phyloP scores from a whole-genome alignment of 805 yeast species.

The Wilhelminamyces savonicus region DNA sequence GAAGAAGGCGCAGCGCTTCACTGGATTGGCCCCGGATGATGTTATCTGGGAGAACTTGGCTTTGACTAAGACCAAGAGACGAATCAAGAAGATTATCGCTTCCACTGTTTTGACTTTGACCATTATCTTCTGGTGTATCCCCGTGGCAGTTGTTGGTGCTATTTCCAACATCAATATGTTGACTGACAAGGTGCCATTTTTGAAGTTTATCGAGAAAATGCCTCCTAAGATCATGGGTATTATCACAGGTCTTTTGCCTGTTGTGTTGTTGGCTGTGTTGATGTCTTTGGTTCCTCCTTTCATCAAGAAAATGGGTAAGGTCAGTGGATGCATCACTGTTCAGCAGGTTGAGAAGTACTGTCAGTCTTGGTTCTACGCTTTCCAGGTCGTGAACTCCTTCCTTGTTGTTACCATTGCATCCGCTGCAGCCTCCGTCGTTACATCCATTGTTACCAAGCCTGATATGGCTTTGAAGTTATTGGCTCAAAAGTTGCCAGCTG shows the following conservation, averaged over 20 bases:
- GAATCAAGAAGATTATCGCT: slow-evolving; percentile 52
- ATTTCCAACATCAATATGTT: slow-evolving; percentile 80
- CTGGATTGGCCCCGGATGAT: slow-evolving; percentile 75
- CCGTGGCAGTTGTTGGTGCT: slow-evolving; percentile 95
- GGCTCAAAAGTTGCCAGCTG: slow-evolving; percentile 16
- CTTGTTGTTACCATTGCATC: slow-evolving; percentile 80
- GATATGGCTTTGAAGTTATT: slow-evolving; percentile 12
- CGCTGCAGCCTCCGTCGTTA: slow-evolving; percentile 49
- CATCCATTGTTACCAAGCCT: slow-evolving; percentile 7
- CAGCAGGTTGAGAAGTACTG: slow-evolving; percentile 76
- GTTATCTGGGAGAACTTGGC: slow-evolving; percentile 77
- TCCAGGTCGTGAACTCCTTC: slow-evolving; percentile 87
- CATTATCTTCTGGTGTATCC: slow-evolving; percentile 91
- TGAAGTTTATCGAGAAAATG: slow-evolving; percentile 68
- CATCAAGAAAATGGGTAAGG: slow-evolving; percentile 68
- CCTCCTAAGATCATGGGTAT: slow-evolving; percentile 71
- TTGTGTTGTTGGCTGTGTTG: slow-evolving; percentile 70
- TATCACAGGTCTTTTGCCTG: slow-evolving; percentile 83
- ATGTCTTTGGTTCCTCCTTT: slow-evolving; percentile 85
- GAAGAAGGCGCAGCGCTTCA: slow-evolving; percentile 41
- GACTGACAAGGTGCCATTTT: slow-evolving; percentile 65
- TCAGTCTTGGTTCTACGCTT: slow-evolving; percentile 84
- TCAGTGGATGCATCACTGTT: slow-evolving; percentile 64
- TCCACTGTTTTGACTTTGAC: slow-evolving; percentile 55
- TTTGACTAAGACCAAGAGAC: slow-evolving; percentile 50